Evolutionary conservation across 768 basidiomycete genomes (phyloP).

Genomic region (Tylopilus balloui): DNA sequence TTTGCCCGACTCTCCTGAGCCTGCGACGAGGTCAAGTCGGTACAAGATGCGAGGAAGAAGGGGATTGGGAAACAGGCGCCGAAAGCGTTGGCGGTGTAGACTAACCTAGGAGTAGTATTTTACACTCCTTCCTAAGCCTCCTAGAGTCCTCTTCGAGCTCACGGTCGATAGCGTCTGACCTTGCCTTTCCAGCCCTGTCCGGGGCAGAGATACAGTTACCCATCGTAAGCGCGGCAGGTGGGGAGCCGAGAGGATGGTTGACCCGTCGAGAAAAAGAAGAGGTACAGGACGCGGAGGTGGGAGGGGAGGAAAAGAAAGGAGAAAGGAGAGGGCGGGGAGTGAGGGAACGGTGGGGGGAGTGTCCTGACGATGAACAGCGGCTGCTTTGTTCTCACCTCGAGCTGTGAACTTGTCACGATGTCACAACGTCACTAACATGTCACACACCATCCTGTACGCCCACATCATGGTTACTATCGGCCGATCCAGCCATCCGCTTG

Average conservation of each 20-base stretch:
- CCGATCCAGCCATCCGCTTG: not conserved
- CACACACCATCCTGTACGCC: slow-evolving; percentile 3
- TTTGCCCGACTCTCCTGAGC: slow-evolving; percentile 94
- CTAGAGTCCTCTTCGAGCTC: slow-evolving; percentile 82
- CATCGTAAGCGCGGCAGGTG: slow-evolving; percentile 35
- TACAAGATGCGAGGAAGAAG: not conserved
- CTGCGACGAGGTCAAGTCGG: slow-evolving; percentile 35
- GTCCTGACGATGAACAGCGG: slow-evolving; percentile 11
- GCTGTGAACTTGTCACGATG: slow-evolving; percentile 16
- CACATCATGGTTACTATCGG: too few species aligned
- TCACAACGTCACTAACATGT: too few species aligned
- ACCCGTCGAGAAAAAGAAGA: not conserved
- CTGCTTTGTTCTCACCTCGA: slow-evolving; percentile 25
- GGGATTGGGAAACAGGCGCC: slow-evolving; percentile 11
- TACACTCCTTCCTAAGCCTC: slow-evolving; percentile 82
- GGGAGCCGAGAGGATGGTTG: not conserved
- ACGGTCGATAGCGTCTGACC: slow-evolving; percentile 74
- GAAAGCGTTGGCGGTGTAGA: slow-evolving; percentile 10
- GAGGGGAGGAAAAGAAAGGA: not conserved
- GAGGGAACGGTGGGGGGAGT: slow-evolving; percentile 9
- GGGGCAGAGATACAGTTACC: slow-evolving; percentile 60
- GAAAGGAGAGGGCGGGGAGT: not conserved
- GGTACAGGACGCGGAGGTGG: not conserved
- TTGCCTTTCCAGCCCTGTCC: slow-evolving; percentile 55
- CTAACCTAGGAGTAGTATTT: slow-evolving; percentile 88